A percentile compares a stretch with the other conserved stretches of the same genome.
phyloP scores from a whole-genome alignment of 257 asterid genomes.

The Solanum phureja region DNA sequence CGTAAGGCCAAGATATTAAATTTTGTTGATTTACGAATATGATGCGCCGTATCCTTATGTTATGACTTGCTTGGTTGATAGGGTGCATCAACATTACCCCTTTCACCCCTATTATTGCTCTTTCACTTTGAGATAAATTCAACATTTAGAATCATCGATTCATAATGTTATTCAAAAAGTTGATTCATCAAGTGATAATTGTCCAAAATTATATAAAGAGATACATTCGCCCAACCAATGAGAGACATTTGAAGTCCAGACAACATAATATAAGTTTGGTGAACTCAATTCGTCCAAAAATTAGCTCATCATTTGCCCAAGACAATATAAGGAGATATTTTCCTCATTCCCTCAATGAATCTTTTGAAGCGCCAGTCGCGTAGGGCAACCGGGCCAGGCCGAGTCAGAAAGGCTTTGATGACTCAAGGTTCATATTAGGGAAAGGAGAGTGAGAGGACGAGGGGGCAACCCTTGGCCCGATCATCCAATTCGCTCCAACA shows the following conservation, averaged over 20 bases:
- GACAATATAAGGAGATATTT: background rate
- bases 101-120: background rate
- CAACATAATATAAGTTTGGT: background rate
- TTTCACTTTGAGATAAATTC: background rate
- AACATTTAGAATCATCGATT: background rate
- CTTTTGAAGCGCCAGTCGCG: too few species aligned
- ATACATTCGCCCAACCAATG: background rate
- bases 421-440: too few species aligned
- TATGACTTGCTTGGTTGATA: slow-evolving; percentile 5
- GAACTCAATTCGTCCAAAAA: background rate
- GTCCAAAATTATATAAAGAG: background rate
- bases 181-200: background rate
- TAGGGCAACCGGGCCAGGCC: too few species aligned
- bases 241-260: background rate
- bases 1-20: background rate
- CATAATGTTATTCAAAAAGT: background rate
- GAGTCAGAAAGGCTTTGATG: too few species aligned
- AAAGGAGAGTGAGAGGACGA: too few species aligned
- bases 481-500: too few species aligned
- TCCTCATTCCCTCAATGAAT: background rate
- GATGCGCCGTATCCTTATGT: background rate
- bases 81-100: slow-evolving; percentile 1
- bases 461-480: too few species aligned
- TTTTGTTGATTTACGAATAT: background rate
- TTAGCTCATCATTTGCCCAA: background rate